Conservation (phyloP, 805 yeast species). For the Lipomyces oligophaga region DNA sequence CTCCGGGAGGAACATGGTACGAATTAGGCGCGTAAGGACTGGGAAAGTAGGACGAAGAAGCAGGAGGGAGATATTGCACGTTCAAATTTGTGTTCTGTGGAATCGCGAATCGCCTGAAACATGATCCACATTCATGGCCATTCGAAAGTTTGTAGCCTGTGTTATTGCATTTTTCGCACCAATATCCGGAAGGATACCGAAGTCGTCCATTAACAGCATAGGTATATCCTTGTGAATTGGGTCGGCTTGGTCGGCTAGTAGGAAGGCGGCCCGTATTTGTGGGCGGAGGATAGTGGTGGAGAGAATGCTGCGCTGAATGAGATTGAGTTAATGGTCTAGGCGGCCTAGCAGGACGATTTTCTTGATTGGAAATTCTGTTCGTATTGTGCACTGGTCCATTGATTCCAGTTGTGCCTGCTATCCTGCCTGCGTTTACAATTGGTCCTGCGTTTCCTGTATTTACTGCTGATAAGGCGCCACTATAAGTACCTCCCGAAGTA, state of each 20-base stretch:
- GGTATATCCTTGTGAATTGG: conserved; percentile 1
- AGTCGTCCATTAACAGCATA: conserved; percentile 37
- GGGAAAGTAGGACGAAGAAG: too few relatives aligned
- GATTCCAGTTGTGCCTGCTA: neutral
- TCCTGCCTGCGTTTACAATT: neutral
- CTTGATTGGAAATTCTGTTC: too few relatives aligned
- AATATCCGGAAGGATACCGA: conserved; percentile 58
- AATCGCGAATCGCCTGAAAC: conserved; percentile 64
- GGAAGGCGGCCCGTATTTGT: neutral
- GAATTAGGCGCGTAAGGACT: conserved; percentile 4
- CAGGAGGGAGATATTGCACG: conserved; percentile 28
- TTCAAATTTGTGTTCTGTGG: conserved; percentile 32
- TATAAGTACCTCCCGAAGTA: too few relatives aligned
- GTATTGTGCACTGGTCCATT: too few relatives aligned
- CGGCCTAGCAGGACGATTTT: neutral
- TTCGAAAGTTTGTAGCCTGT: conserved; percentile 62
- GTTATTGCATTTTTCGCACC: conserved; percentile 67
- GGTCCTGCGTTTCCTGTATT: neutral
- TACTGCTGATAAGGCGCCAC: too few relatives aligned
- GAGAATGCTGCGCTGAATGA: neutral
- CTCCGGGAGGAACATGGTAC: neutral
- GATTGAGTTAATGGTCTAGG: neutral
- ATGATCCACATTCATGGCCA: conserved; percentile 62
- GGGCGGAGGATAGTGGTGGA: neutral
- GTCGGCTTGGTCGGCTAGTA: neutral